Evolutionary conservation across 345 rosid genomes (phyloP).

Genomic region (Populus nigra): DNA sequence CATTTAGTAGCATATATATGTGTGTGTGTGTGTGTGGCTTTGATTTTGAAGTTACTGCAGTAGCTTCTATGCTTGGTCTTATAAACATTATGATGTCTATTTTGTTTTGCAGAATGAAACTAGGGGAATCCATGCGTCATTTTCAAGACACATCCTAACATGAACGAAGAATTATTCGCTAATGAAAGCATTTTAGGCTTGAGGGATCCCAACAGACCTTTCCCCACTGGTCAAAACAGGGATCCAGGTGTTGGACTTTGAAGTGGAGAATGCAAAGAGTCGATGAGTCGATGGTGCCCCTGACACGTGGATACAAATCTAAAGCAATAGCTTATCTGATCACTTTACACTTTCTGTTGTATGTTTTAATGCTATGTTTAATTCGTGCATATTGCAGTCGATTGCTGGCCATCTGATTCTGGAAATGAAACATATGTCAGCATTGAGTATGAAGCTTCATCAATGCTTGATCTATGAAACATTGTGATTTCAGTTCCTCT

Average conservation of each 20-base stretch:
- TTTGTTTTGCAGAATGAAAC: slow-evolving; percentile 65
- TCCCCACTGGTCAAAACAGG: slow-evolving; percentile 83
- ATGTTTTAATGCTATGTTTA: slow-evolving; percentile 12
- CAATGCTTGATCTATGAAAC: slow-evolving; percentile 82
- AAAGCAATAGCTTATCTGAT: background rate
- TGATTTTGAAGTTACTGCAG: background rate
- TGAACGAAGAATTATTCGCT: slow-evolving; percentile 77
- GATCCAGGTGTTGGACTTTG: slow-evolving; percentile 93
- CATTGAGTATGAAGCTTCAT: slow-evolving; percentile 94
- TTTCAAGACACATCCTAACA: slow-evolving; percentile 95
- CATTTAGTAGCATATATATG: too few species aligned
- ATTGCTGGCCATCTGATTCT: slow-evolving; percentile 99
- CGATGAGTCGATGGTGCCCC: slow-evolving; percentile 95
- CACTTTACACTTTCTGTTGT: slow-evolving; percentile 8
- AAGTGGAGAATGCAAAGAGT: slow-evolving; percentile 97
- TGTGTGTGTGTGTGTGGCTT: background rate
- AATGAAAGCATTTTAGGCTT: slow-evolving; percentile 77
- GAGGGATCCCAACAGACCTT: slow-evolving; percentile 91
- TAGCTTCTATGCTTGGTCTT: background rate
- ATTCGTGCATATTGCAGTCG: slow-evolving; percentile 54
- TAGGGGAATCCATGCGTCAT: slow-evolving; percentile 73
- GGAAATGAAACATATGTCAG: slow-evolving; percentile 93
- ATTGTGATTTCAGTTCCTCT: slow-evolving; percentile 86
- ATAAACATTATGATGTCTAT: background rate
- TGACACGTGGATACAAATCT: slow-evolving; percentile 64